Evolutionary conservation across 2,329 filamentous ascomycete species (phyloP), one percentile per base, ranked within the genome.

Genomic region (Fusarium caatingaense): DNA sequence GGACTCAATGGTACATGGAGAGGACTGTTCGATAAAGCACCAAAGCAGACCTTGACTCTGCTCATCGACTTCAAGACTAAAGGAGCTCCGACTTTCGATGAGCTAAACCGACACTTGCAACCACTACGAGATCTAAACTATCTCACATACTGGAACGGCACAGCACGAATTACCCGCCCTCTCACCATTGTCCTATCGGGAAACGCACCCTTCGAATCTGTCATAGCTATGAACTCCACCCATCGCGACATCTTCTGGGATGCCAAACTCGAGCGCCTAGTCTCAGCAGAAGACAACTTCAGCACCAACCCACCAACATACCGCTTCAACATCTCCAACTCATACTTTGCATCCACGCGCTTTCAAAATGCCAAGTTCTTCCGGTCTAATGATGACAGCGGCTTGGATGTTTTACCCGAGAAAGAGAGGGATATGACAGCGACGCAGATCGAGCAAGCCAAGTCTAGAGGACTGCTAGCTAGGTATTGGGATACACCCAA

Each of bases 191-290:
- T 66, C 1, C 62, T 42, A 8, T 66, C 27, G 1, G 64, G 64
- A 3, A 56, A 66, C 3, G 25, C 62, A 0, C 62, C 62, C 3
- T 66, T 66, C 13, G 56, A 66, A 2, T 66, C 48, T 0, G 27
- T 66, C 1, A 2, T 27, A 1, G 40, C n/a, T 0, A 50, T 66
- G 48, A 62, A 56, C 15, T 11, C 48, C 10, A 62, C 62, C 0
- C 56, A 66, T 8, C 53, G 64, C 9, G 64, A 66, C 9, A 48
- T 66, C 5, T 66, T 66, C 28, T 66, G 64, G 64, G 64, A 66
- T 4, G 64, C 64, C 40, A 66, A 66, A 18, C 64, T 66, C 0
- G 64, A 66, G 12, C 9, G 32, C 3, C 27, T 66, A 1, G 28
- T 42, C 16, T 49, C 62, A 0, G 13, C 15, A 1, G 62, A 56